Percentiles rank a stretch among this genome's conserved stretches.
Evolutionary conservation across 768 basidiomycete species (phyloP).

Genomic region (Tephrocybe sp.): DNA sequence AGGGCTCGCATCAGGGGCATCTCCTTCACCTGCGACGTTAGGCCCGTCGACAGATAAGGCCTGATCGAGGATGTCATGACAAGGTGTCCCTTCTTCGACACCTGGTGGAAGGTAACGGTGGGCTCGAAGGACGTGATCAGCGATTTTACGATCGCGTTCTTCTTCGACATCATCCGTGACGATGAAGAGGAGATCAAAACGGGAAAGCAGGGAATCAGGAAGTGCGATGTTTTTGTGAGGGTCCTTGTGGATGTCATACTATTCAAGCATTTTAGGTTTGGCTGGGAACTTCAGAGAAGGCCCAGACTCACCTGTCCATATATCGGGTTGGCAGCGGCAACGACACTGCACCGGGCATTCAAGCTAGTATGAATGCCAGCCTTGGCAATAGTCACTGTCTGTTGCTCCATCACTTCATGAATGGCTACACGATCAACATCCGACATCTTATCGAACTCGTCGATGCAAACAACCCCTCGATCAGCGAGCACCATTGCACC

Average conservation of each 20-base stretch:
- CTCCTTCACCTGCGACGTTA: slow-evolving; percentile 45
- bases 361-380: slow-evolving; percentile 98
- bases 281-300: neutral
- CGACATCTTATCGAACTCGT: slow-evolving; percentile 99
- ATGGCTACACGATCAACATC: slow-evolving; percentile 98
- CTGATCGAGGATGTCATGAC: slow-evolving; percentile 84
- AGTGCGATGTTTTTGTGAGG: slow-evolving; percentile 98
- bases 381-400: slow-evolving; percentile 99
- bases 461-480: slow-evolving; percentile 97
- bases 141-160: slow-evolving; percentile 87
- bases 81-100: slow-evolving; percentile 93
- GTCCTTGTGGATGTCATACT: slow-evolving; percentile 99
- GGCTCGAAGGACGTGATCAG: slow-evolving; percentile 96
- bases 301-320: slow-evolving; percentile 78
- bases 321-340: slow-evolving; percentile 98
- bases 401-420: slow-evolving; percentile 99
- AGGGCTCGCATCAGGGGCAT: slow-evolving; percentile 69
- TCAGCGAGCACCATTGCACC: slow-evolving; percentile 99
- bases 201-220: slow-evolving; percentile 94
- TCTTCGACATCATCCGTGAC: slow-evolving; percentile 99
- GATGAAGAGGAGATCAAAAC: slow-evolving; percentile 97
- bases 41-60: slow-evolving; percentile 87
- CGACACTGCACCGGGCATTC: slow-evolving; percentile 96
- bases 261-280: slow-evolving; percentile 11
- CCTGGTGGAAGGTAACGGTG: slow-evolving; percentile 97